A percentile compares a stretch with the other conserved stretches of the same genome.
These are phyloP conservation scores for Alternaria burnsii DNA, from an alignment of 2,329 filamentous ascomycete species.

Conservation along the genomic window DNA sequence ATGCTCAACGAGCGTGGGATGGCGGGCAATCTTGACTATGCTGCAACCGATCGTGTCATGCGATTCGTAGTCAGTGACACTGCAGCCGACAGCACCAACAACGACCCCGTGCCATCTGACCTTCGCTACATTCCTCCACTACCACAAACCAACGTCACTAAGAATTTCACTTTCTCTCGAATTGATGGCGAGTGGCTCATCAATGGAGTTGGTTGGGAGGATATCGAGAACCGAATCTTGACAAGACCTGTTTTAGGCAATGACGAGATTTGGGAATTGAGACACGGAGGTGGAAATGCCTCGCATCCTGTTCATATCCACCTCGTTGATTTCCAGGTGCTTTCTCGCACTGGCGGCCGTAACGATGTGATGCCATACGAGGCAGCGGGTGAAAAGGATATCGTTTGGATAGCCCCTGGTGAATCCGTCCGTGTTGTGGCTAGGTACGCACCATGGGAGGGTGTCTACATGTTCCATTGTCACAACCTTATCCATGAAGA, in stretches of 20 bases:
- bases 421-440: constrained; percentile 51
- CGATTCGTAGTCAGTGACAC: constrained; percentile 57
- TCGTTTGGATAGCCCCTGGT: constrained; percentile 62
- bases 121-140: constrained; percentile 40
- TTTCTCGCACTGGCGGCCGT: constrained; percentile 58
- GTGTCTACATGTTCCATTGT: constrained; percentile 60
- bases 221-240: constrained; percentile 44
- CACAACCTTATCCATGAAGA: constrained; percentile 59
- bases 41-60: constrained; percentile 53
- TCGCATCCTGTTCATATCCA: constrained; percentile 67
- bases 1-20: constrained; percentile 55
- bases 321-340: constrained; percentile 65
- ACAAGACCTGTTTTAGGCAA: constrained; percentile 43
- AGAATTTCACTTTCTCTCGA: constrained; percentile 45
- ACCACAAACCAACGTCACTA: constrained; percentile 22
- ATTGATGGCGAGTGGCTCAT: constrained; percentile 42
- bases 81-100: constrained; percentile 28
- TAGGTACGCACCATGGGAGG: constrained; percentile 53
- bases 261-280: constrained; percentile 49
- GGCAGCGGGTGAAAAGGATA: constrained; percentile 64
- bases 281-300: constrained; percentile 61
- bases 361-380: constrained; percentile 61
- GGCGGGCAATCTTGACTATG: constrained; percentile 60
- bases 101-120: constrained; percentile 38
- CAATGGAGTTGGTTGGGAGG: constrained; percentile 47